Evolutionary conservation across 179 eudicot species (phyloP).

Genomic region (Heliamphora pulchella): DNA sequence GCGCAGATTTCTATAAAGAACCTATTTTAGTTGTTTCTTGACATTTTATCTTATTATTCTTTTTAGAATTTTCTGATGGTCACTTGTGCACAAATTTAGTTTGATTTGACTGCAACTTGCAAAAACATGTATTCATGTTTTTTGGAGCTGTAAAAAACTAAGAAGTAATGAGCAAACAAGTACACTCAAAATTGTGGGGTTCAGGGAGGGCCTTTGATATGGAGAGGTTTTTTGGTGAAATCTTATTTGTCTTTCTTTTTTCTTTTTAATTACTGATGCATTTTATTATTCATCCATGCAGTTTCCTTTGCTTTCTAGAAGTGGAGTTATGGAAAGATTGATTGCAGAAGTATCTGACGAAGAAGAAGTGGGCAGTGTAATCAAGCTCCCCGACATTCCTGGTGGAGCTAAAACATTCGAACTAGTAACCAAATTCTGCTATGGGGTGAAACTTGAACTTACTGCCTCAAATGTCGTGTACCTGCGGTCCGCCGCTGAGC

Average conservation of each 20-base stretch:
- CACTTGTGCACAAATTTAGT: neutral
- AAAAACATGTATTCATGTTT: neutral
- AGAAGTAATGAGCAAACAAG: neutral
- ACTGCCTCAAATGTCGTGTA: constrained; percentile 64
- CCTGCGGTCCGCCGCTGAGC: constrained; percentile 74
- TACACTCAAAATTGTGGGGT: neutral
- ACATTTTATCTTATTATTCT: neutral
- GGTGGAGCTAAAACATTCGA: constrained; percentile 86
- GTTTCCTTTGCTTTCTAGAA: constrained; percentile 92
- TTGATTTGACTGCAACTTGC: neutral
- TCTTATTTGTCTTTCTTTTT: neutral
- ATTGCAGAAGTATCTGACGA: constrained; percentile 56
- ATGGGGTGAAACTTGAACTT: constrained; percentile 80
- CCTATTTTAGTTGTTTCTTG: too few species aligned
- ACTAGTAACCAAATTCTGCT: constrained; percentile 72
- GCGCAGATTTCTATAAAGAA: too few species aligned
- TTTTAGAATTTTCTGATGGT: neutral
- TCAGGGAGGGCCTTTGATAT: neutral
- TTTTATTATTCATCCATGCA: constrained; percentile 20
- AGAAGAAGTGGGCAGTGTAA: constrained; percentile 44
- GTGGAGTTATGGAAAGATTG: constrained; percentile 67
- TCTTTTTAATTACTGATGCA: neutral
- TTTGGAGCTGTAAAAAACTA: neutral
- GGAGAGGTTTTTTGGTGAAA: constrained; percentile 5
- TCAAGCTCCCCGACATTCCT: constrained; percentile 58